Percentiles rank a stretch among this genome's conserved stretches.
Evolutionary conservation across 495 filamentous ascomycete species (phyloP).

Genomic region (Aspergillus steynii): DNA sequence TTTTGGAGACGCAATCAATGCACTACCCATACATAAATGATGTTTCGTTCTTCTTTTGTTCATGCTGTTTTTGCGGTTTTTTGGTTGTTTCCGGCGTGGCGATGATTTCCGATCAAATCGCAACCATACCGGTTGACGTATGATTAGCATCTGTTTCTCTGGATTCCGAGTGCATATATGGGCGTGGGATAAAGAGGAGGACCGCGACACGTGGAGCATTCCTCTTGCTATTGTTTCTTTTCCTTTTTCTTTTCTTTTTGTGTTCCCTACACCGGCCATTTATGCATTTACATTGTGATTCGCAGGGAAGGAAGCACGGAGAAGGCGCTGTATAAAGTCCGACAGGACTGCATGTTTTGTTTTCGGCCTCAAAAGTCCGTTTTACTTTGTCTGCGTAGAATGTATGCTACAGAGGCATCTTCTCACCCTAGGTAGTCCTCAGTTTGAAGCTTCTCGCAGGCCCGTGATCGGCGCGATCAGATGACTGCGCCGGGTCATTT

Average conservation of each 20-base stretch:
- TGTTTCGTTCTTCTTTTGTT: background rate
- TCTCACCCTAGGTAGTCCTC: too few relatives aligned
- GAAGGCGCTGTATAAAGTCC: background rate
- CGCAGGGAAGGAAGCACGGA: background rate
- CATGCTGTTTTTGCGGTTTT: background rate
- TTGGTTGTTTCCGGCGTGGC: background rate
- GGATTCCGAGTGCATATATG: background rate
- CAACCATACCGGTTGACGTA: background rate
- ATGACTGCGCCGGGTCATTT: background rate
- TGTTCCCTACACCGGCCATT: background rate
- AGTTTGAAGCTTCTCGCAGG: background rate
- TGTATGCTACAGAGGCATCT: too few relatives aligned
- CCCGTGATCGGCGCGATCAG: background rate
- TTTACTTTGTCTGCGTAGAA: background rate
- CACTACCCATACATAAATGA: slow-evolving; percentile 11
- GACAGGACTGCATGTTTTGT: background rate
- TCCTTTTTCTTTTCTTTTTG: background rate
- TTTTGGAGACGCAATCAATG: slow-evolving; percentile 23
- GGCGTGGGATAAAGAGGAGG: background rate
- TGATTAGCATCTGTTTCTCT: background rate
- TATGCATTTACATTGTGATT: background rate
- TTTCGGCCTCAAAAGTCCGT: background rate
- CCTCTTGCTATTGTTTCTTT: background rate
- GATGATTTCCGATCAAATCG: background rate
- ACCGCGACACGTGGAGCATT: background rate